Evolutionary conservation across 2,329 filamentous ascomycete genomes (phyloP), one percentile per base, ranked within the genome.

Genomic region (Daldinia sp.): DNA sequence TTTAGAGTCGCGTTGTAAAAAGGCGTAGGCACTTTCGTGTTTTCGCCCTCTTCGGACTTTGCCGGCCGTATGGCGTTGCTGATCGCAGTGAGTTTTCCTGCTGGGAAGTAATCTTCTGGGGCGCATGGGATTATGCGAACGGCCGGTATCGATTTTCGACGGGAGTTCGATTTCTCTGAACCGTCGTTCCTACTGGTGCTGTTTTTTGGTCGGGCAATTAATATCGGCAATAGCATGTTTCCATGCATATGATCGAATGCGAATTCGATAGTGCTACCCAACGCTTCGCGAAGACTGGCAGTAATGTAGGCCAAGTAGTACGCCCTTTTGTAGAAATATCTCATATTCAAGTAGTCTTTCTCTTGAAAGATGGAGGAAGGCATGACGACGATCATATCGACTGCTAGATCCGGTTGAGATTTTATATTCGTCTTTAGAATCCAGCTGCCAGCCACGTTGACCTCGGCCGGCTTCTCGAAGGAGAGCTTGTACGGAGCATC

Each of bases 311-410:
- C 92, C 51, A 98, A 80, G 74, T 96, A 98, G 77, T 94, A 98
- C 10, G 95, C 91, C 66, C 94, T 84, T 73, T 97, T 96, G 79
- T 97, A 94, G 74, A 97, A 97, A 79, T 96, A 98, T 64, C 95
- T 87, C 81, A 95, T 85, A 76, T 97, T 93, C 50, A 94, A 83
- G 75, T 94, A 97, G 77, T 99, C 95, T 78, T 98, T 98, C 43
- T 96, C 92, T 73, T 97, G 93, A 72, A 98, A 94, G 10, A 97
- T 78, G 0, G 85, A 79, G 59, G 81, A 77, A 4, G 95, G 94
- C 87, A 99, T 96, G 48, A 91, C 90, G 13, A 96, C 87, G 4
- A 94, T 88, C 84, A 98, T 86, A 76, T 98, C 94, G 62, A 97
- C 83, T 13, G 85, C 82, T 23, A 89, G 78, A 23, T 75, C 77